These are phyloP conservation scores for Cryptosporidium ubiquitum DNA, from an alignment of 169 alveolate species.

Conservation along the genomic window DNA sequence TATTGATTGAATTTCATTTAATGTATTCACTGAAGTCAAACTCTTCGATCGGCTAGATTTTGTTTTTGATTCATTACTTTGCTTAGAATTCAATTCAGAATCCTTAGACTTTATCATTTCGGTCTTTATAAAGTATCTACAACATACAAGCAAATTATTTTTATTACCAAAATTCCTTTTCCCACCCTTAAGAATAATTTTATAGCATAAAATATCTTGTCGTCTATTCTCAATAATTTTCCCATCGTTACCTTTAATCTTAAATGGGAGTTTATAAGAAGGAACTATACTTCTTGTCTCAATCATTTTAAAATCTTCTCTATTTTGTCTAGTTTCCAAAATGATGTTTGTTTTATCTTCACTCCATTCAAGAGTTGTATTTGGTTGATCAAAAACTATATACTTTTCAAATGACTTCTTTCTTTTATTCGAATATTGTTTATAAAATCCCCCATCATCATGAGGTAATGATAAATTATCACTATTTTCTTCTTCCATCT, in stretches of 20 bases:
- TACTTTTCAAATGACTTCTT: slow-evolving; percentile 45
- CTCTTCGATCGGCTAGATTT: not conserved
- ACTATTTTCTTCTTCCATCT: slow-evolving; percentile 26
- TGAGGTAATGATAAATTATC: slow-evolving; percentile 5
- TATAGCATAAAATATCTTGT: slow-evolving; percentile 52
- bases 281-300: slow-evolving; percentile 66
- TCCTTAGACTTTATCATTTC: not conserved
- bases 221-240: slow-evolving; percentile 33
- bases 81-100: not conserved
- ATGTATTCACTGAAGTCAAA: not conserved
- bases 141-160: slow-evolving; percentile 46
- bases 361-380: slow-evolving; percentile 65
- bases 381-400: slow-evolving; percentile 66
- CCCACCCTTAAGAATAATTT: slow-evolving; percentile 48
- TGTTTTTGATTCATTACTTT: not conserved
- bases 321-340: slow-evolving; percentile 73
- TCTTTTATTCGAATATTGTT: slow-evolving; percentile 48
- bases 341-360: slow-evolving; percentile 55
- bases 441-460: slow-evolving; percentile 25
- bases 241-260: slow-evolving; percentile 73
- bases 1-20: not conserved
- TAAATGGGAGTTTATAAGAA: slow-evolving; percentile 63
- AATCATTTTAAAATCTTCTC: slow-evolving; percentile 66
- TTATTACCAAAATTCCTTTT: slow-evolving; percentile 11
- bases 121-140: slow-evolving; percentile 50